Evolutionary conservation across 192 early-diverging fungal species (phyloP).

Genomic region (Gamsiella multidivaricata): DNA sequence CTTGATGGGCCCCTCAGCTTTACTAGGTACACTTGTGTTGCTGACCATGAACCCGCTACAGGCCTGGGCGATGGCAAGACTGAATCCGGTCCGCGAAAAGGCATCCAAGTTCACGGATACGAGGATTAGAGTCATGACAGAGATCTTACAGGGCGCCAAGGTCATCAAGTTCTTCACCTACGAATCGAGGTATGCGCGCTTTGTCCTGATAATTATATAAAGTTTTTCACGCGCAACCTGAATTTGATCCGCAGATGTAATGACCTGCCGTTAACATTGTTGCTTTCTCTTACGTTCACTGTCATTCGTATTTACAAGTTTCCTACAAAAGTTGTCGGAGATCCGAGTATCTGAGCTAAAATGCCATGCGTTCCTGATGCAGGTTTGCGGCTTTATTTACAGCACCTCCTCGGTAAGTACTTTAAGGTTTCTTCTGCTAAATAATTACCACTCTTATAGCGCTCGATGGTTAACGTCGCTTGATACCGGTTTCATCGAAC

Average conservation of each 20-base stretch:
- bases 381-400: slow-evolving; percentile 73
- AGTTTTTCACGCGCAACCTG: too few species aligned
- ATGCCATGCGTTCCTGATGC: slow-evolving; percentile 83
- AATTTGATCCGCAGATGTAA: not conserved
- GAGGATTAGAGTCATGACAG: slow-evolving; percentile 61
- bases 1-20: slow-evolving; percentile 81
- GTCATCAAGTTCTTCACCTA: slow-evolving; percentile 75
- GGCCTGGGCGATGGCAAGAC: slow-evolving; percentile 71
- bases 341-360: slow-evolving; percentile 70
- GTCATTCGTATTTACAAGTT: too few species aligned
- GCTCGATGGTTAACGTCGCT: too few species aligned
- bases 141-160: slow-evolving; percentile 66
- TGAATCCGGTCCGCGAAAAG: slow-evolving; percentile 77
- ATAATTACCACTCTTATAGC: not conserved
- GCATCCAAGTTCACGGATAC: slow-evolving; percentile 58
- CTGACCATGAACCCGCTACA: slow-evolving; percentile 60
- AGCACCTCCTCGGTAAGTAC: slow-evolving; percentile 56
- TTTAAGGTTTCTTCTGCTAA: not conserved
- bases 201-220: not conserved
- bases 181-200: slow-evolving; percentile 48
- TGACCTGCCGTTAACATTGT: too few species aligned
- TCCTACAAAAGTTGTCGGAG: slow-evolving; percentile 26
- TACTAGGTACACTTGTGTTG: slow-evolving; percentile 79
- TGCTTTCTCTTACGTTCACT: not conserved
- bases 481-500: not conserved